These are phyloP conservation scores for Lachancea fermentati DNA, from an alignment of 805 yeast genomes.

Conservation along the genomic window DNA sequence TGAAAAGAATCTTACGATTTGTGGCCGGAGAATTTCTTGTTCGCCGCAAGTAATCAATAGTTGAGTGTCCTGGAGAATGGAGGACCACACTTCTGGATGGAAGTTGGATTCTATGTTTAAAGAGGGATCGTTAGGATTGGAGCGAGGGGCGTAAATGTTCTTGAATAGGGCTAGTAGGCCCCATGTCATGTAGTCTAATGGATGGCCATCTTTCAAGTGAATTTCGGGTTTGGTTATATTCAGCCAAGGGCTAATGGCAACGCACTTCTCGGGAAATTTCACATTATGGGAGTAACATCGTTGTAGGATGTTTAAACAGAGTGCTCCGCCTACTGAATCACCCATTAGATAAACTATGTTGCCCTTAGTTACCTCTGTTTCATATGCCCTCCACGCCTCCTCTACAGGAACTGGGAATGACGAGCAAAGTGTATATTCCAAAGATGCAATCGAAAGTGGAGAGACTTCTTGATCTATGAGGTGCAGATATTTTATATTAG, in stretches of 20 bases:
- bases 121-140: slow-evolving; percentile 11
- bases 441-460: slow-evolving; percentile 13
- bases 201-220: slow-evolving; percentile 2
- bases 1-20: slow-evolving; percentile 10
- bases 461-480: slow-evolving; percentile 14
- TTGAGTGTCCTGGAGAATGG: slow-evolving; percentile 10
- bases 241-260: slow-evolving; percentile 27
- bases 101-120: slow-evolving; percentile 20
- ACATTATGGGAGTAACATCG: slow-evolving; percentile 7
- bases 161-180: slow-evolving; percentile 10
- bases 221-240: slow-evolving; percentile 16
- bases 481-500: slow-evolving; percentile 12
- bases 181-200: slow-evolving; percentile 14
- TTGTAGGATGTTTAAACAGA: slow-evolving; percentile 15
- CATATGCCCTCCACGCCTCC: slow-evolving; percentile 7
- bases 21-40: slow-evolving; percentile 19
- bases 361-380: slow-evolving; percentile 7
- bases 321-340: slow-evolving; percentile 28
- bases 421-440: slow-evolving; percentile 18
- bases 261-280: slow-evolving; percentile 15
- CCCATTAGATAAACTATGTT: slow-evolving; percentile 18
- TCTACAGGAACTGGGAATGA: slow-evolving; percentile 10
- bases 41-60: slow-evolving; percentile 19
- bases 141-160: slow-evolving; percentile 6
- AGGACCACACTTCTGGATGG: slow-evolving; percentile 13